A percentile compares a stretch with the other conserved stretches of the same genome.
These are phyloP conservation scores for Penicillium sp. DNA, from an alignment of 2,329 filamentous ascomycete genomes.

Conservation along the genomic window DNA sequence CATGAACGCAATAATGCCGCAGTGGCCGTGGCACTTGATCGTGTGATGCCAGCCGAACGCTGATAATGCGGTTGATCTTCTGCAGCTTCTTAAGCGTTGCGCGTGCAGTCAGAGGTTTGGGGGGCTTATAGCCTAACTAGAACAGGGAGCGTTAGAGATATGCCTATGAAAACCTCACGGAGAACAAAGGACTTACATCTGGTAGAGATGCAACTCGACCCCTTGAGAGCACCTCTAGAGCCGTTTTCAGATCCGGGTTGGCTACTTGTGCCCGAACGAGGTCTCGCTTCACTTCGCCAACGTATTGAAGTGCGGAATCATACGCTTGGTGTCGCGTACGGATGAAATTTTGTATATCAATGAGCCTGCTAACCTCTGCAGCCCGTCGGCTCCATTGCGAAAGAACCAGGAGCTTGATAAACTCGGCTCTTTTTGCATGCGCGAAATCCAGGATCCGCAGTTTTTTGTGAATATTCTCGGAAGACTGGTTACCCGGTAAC, in stretches of 20 bases:
- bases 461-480: conserved; percentile 71
- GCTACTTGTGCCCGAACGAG: conserved; percentile 69
- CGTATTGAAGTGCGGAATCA: conserved; percentile 54
- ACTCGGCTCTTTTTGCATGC: conserved; percentile 74
- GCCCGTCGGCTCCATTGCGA: conserved; percentile 82
- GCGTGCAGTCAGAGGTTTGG: conserved; percentile 63
- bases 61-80: conserved; percentile 77
- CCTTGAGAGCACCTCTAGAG: conserved; percentile 74
- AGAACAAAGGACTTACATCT: conserved; percentile 53
- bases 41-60: conserved; percentile 75
- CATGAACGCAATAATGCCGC: conserved; percentile 68
- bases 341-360: conserved; percentile 77
- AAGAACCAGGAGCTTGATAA: conserved; percentile 88
- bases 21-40: conserved; percentile 78
- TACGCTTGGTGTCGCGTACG: conserved; percentile 59
- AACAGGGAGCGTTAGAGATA: conserved; percentile 17
- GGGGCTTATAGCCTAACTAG: conserved; percentile 70
- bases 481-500: conserved; percentile 32
- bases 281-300: conserved; percentile 68
- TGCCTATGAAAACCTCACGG: neutral
- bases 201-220: conserved; percentile 74
- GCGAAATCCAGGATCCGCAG: conserved; percentile 68
- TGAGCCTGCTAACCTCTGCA: conserved; percentile 74
- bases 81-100: conserved; percentile 70
- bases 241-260: conserved; percentile 86